Conservation (phyloP, 495 filamentous ascomycete genomes). For the Hypoxylon perforatum region DNA sequence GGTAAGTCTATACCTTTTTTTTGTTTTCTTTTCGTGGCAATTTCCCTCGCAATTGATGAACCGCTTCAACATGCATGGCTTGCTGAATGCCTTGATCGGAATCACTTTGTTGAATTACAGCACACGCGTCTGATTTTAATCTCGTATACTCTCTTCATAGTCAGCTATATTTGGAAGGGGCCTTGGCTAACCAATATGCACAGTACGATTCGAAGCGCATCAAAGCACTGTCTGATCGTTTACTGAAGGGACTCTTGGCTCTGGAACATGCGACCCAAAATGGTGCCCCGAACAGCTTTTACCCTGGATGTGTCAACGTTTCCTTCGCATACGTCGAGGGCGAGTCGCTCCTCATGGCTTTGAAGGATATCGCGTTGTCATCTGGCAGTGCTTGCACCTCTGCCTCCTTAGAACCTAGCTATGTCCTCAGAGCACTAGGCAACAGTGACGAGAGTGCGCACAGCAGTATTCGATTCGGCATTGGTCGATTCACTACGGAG, state of each 20-base stretch:
- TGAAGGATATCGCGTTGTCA: constrained; percentile 97
- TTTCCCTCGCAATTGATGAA: constrained; percentile 64
- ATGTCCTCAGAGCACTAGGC: constrained; percentile 91
- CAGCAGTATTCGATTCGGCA: constrained; percentile 97
- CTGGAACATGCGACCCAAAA: constrained; percentile 95
- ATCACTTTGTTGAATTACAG: constrained; percentile 63
- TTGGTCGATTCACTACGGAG: constrained; percentile 96
- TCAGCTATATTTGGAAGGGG: constrained; percentile 22
- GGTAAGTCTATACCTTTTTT: constrained; percentile 68
- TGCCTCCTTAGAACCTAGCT: constrained; percentile 94
- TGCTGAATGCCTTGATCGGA: constrained; percentile 64
- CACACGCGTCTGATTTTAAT: constrained; percentile 59
- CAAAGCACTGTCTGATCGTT: constrained; percentile 80
- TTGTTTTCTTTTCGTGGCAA: constrained; percentile 6
- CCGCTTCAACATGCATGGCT: constrained; percentile 78
- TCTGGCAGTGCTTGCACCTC: constrained; percentile 98
- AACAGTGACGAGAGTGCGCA: constrained; percentile 97
- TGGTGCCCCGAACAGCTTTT: constrained; percentile 83
- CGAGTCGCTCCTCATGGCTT: constrained; percentile 95
- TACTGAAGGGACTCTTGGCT: constrained; percentile 81
- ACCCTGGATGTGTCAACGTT: constrained; percentile 97
- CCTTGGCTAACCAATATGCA: constrained; percentile 42
- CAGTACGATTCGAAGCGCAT: constrained; percentile 94
- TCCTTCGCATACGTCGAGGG: constrained; percentile 99
- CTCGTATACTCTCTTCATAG: neutral